These are phyloP conservation scores for Centrapalus pauciflorus DNA, from an alignment of 129 eudicot genomes.

Conservation along the genomic window DNA sequence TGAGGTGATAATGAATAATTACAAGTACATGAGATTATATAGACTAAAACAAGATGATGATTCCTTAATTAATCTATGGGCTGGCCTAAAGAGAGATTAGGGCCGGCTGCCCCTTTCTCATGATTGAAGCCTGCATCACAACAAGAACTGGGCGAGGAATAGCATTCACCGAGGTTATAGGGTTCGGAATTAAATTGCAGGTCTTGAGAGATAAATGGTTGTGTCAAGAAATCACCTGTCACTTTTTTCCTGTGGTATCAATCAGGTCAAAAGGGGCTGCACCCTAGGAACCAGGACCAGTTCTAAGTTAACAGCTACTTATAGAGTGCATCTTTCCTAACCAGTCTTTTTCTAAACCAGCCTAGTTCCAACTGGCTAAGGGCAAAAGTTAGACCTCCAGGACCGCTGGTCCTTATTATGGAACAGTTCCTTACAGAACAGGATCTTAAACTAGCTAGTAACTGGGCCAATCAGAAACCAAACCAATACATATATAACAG, in stretches of 20 bases:
- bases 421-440: neutral
- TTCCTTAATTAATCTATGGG: no score
- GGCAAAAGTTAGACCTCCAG: no score
- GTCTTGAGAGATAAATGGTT: neutral
- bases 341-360: neutral
- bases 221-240: neutral
- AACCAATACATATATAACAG: neutral
- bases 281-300: constrained; percentile 7
- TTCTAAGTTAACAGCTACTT: neutral
- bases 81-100: no score
- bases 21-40: no score
- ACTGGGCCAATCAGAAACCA: neutral
- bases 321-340: neutral
- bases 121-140: no score
- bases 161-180: no score
- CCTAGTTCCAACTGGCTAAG: neutral
- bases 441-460: neutral
- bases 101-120: no score
- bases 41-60: no score
- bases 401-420: neutral
- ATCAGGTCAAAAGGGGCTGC: neutral
- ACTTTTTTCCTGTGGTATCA: neutral
- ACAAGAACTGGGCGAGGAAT: no score
- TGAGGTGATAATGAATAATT: no score
- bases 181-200: no score